Evolutionary conservation across 345 rosid genomes (phyloP), one percentile per base, ranked within the genome.

Genomic region (Euphorbia pulcherrima): DNA sequence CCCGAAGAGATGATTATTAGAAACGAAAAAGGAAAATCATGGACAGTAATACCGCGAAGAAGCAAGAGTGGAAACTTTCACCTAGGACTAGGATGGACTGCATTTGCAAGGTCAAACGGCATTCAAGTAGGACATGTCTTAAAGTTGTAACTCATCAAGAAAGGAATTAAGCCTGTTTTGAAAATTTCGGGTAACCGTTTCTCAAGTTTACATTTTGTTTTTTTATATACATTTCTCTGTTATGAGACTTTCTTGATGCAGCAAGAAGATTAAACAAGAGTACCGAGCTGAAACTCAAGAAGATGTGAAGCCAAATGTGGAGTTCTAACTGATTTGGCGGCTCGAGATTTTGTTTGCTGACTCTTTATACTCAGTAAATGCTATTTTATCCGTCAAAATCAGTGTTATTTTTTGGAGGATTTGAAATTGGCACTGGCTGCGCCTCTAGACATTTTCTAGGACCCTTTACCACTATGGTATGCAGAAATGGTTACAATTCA

Each of bases 31-130:
- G 62, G 62, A 28, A 28, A 6, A 30, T 58, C 62, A 14, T 58
- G 62, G 62, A 0, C 4, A 16, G 62, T 58, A 5, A 16, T 40
- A 28, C 39, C 27, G 0, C 39, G 0, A 23, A 58, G 27, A 58
- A 16, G 20, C 33, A 29, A 9, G 20, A 58, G 40, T 9, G 40
- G 62, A 28, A 40, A 0, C 18, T 5, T 58, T 58, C 14, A 16
- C 8, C 16, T 28, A 17, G 62, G 62, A 58, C 20, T 0, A 6
- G 62, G 62, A 9, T 58, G 62, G 62, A 58, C 16, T 13, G 18
- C 23, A 58, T 58, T 58, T 30, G 62, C 62, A 20, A 33, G 21
- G 27, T 30, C 62, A 58, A 58, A 58, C 27, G 62, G 40, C 11
- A 13, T 58, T 9, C 28, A 35, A 58, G 20, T 18, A 2, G 62